Evolutionary conservation across 2,329 filamentous ascomycete genomes (phyloP), one percentile per base, ranked within the genome.

Genomic region (Balansia obtecta): DNA sequence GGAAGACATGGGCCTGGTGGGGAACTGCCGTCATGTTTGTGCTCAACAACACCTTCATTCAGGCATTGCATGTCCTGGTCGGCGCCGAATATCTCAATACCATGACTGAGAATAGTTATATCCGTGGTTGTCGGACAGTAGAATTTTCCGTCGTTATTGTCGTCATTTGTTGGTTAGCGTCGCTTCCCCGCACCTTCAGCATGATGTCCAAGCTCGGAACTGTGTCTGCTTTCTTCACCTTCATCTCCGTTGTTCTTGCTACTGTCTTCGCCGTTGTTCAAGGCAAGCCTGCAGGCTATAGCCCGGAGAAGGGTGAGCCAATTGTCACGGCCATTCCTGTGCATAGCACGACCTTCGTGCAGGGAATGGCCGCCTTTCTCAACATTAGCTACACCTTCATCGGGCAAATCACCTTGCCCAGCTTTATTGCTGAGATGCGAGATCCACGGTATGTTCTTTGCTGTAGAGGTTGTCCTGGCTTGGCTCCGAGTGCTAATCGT

Each of bases 311-410:
- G 18, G 87, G 87, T 1, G 74, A 80, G 6, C 83, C 85, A 0
- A 74, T 78, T 8, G 83, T 93, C 6, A 80, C 82, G 0, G 80
- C 80, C 0, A 63, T 90, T 18, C 86, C 89, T 0, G 67, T 81
- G 2, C 66, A 73, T 2, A 79, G 83, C 16, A 94, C 88, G 0
- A 86, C 85, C 0, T 95, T 94, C 58, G 86, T 95, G 3, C 72
- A 76, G 2, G 89, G 83, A 20, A 83, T 95, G 75, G 88, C 82
- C 49, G 90, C 90, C 0, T 95, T 95, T 68, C 76, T 96, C 65
- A 96, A 96, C 68, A 96, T 96, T 63, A 88, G 83, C 68, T 96
- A 95, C 65, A 95, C 90, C 0, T 95, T 96, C 63, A 95, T 96
- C 57, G 90, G 90, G 0, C 90, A 96, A 64, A 95, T 95, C 60